Evolutionary conservation across 2,329 filamentous ascomycete genomes (phyloP).

Genomic region (Hypomyces perniciosus): DNA sequence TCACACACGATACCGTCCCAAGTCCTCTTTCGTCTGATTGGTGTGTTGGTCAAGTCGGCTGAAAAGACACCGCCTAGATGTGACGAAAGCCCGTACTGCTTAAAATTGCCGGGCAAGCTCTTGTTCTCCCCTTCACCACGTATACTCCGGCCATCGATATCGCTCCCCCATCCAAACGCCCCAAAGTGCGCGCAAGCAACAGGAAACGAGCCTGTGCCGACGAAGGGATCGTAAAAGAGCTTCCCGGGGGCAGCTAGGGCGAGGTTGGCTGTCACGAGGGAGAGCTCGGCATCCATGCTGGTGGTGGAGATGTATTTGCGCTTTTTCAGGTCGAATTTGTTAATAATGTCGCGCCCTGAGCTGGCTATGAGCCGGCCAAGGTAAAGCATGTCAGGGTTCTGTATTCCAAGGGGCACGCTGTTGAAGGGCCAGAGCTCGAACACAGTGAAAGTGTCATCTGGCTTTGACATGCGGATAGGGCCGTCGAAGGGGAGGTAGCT

Average conservation of each 20-base stretch:
- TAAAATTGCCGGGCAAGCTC: slow-evolving; percentile 64
- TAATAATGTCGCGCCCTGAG: slow-evolving; percentile 61
- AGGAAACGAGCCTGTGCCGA: slow-evolving; percentile 89
- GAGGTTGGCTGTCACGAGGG: slow-evolving; percentile 86
- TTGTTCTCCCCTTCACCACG: slow-evolving; percentile 58
- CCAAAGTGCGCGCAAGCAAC: slow-evolving; percentile 89
- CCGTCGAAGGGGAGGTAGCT: slow-evolving; percentile 72
- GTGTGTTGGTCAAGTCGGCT: slow-evolving; percentile 82
- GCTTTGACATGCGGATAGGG: slow-evolving; percentile 66
- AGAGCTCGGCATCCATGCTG: slow-evolving; percentile 93
- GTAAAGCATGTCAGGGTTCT: slow-evolving; percentile 55
- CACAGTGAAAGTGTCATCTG: slow-evolving; percentile 70
- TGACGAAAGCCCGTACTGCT: slow-evolving; percentile 67
- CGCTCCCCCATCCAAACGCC: slow-evolving; percentile 74
- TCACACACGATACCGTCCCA: slow-evolving; percentile 94
- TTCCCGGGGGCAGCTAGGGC: slow-evolving; percentile 76
- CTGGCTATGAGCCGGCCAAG: slow-evolving; percentile 66
- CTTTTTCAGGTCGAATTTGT: slow-evolving; percentile 86
- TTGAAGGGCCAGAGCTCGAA: slow-evolving; percentile 73
- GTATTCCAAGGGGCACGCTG: slow-evolving; percentile 40
- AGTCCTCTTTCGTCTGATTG: slow-evolving; percentile 55
- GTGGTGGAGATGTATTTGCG: slow-evolving; percentile 90
- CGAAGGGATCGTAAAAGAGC: slow-evolving; percentile 90
- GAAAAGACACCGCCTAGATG: slow-evolving; percentile 73
- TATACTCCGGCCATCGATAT: slow-evolving; percentile 89